phyloP scores from a whole-genome alignment of 805 yeast genomes.

The Cyberlindnera euphorbiae region DNA sequence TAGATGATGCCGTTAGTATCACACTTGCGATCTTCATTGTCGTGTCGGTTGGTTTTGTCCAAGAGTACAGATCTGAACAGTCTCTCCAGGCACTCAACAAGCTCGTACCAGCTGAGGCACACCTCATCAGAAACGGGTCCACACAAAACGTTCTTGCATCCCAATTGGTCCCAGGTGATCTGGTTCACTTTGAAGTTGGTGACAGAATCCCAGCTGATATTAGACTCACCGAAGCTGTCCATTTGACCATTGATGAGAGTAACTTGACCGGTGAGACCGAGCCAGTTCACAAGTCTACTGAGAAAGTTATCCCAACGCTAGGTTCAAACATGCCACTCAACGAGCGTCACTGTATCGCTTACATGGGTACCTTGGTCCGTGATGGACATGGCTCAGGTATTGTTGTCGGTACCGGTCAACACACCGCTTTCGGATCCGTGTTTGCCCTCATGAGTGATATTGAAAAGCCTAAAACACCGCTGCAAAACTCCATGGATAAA shows the following conservation, averaged over 20 bases:
- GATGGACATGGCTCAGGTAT: slow-evolving; percentile 94
- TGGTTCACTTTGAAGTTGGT: slow-evolving; percentile 85
- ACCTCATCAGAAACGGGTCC: slow-evolving; percentile 76
- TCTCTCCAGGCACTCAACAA: slow-evolving; percentile 89
- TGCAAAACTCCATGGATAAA: slow-evolving; percentile 93
- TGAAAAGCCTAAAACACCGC: slow-evolving; percentile 96
- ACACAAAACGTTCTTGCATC: slow-evolving; percentile 82
- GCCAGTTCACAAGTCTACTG: slow-evolving; percentile 68
- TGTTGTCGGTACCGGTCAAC: slow-evolving; percentile 83
- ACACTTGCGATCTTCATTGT: slow-evolving; percentile 90
- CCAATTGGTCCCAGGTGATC: slow-evolving; percentile 90
- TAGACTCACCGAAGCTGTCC: slow-evolving; percentile 72
- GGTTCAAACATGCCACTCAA: slow-evolving; percentile 46
- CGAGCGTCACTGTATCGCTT: slow-evolving; percentile 76
- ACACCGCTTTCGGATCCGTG: slow-evolving; percentile 92
- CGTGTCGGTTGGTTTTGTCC: slow-evolving; percentile 95
- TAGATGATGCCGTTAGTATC: slow-evolving; percentile 92
- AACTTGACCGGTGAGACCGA: slow-evolving; percentile 93
- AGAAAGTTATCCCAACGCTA: slow-evolving; percentile 33
- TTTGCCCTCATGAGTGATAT: slow-evolving; percentile 93
- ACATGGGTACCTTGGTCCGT: slow-evolving; percentile 95
- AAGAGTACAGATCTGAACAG: slow-evolving; percentile 93
- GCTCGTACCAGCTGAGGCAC: slow-evolving; percentile 95
- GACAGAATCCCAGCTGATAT: slow-evolving; percentile 97
- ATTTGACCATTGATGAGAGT: slow-evolving; percentile 85